A percentile compares a stretch with the other conserved stretches of the same genome.
Conservation (phyloP, 495 filamentous ascomycete genomes). For the Pyrenula massariospora region DNA sequence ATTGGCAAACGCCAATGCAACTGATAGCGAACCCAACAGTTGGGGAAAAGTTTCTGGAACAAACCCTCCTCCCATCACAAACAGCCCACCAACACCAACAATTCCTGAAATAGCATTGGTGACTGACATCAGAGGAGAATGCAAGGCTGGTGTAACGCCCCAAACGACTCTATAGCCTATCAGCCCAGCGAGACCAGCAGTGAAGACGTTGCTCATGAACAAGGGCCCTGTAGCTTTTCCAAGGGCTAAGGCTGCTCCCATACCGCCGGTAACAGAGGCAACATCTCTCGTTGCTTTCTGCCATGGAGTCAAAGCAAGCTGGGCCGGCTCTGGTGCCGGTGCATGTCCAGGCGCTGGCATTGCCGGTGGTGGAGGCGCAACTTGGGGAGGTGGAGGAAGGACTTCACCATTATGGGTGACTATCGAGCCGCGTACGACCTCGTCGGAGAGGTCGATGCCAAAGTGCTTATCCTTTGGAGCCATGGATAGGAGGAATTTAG, state of each 20-base stretch:
- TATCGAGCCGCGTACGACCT: constrained; percentile 69
- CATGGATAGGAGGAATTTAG: constrained; percentile 70
- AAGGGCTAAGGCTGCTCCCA: constrained; percentile 58
- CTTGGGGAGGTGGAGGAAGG: constrained; percentile 57
- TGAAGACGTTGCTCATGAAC: constrained; percentile 75
- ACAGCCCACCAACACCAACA: constrained; percentile 73
- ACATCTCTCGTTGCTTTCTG: constrained; percentile 65
- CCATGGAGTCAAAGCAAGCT: constrained; percentile 62
- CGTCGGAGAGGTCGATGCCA: constrained; percentile 62
- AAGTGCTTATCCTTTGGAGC: constrained; percentile 60
- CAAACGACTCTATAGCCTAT: constrained; percentile 75
- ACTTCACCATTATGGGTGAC: constrained; percentile 64
- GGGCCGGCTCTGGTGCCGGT: constrained; percentile 11
- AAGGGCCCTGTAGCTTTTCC: constrained; percentile 66
- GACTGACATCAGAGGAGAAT: constrained; percentile 75
- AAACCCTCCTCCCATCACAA: constrained; percentile 68
- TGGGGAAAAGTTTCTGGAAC: constrained; percentile 67
- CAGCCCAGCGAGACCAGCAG: constrained; percentile 63
- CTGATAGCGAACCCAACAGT: constrained; percentile 59
- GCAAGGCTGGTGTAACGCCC: constrained; percentile 64
- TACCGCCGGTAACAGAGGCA: constrained; percentile 52
- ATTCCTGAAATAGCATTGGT: constrained; percentile 77
- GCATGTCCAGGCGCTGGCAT: constrained; percentile 33
- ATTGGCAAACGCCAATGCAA: constrained; percentile 72
- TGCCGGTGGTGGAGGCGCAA: constrained; percentile 55